phyloP scores from a whole-genome alignment of 176 grass and related monocot species.

The Alloteropsis semialata region DNA sequence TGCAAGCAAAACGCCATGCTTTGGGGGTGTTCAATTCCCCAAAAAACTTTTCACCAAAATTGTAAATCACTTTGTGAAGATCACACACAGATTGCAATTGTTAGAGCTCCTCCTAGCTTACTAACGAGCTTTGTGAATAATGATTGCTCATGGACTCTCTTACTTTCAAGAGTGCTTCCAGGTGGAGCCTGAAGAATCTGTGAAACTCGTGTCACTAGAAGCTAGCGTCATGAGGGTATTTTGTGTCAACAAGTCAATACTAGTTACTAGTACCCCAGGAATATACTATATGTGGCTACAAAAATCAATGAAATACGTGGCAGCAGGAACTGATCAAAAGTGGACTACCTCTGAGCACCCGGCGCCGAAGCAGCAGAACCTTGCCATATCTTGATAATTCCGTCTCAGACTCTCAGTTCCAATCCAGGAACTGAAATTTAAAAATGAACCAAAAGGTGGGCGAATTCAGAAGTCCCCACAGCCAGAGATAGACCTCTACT shows the following conservation, averaged over 20 bases:
- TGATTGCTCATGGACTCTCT: not conserved
- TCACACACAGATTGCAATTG: not conserved
- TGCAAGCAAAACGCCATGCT: not conserved
- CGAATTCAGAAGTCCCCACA: not conserved
- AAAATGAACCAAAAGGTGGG: not conserved
- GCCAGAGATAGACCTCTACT: conserved; percentile 27
- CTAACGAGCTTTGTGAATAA: not conserved
- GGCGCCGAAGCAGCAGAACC: conserved; percentile 46
- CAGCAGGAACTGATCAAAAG: not conserved
- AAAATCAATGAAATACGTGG: not conserved
- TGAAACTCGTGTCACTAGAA: not conserved
- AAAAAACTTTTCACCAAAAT: too few relatives aligned
- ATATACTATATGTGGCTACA: not conserved
- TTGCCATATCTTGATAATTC: conserved; percentile 17
- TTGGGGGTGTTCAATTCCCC: too few relatives aligned
- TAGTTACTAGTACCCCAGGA: not conserved
- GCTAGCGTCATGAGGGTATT: not conserved
- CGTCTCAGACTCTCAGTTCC: not conserved
- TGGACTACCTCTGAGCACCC: conserved; percentile 27
- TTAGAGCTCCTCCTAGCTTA: not conserved
- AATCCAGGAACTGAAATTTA: not conserved
- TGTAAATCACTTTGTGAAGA: too few relatives aligned
- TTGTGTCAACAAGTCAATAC: not conserved
- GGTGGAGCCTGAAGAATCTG: not conserved
- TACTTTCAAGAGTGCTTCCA: not conserved